These are phyloP conservation scores for Mycena crocata DNA, from an alignment of 768 basidiomycete genomes.

Conservation along the genomic window DNA sequence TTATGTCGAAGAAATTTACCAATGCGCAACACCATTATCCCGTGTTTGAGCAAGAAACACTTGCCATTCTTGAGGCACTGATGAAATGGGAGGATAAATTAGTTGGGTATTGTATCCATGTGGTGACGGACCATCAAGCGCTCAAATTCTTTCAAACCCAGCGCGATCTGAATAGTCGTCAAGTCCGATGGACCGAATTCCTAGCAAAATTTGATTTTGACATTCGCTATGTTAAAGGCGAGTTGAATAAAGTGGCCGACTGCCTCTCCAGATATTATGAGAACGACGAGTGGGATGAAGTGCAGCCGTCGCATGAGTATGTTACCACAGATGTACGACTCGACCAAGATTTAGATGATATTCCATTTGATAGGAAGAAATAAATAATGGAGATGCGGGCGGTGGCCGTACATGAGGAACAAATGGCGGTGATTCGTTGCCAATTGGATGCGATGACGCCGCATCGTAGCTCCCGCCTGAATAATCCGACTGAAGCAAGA, in stretches of 20 bases:
- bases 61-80: conserved; percentile 42
- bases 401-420: too few relatives aligned
- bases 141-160: conserved; percentile 32
- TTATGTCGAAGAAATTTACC: conserved; percentile 12
- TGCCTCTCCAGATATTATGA: conserved; percentile 48
- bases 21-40: conserved; percentile 43
- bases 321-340: too few relatives aligned
- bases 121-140: conserved; percentile 37
- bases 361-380: too few relatives aligned
- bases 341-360: too few relatives aligned
- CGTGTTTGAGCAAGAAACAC: conserved; percentile 39
- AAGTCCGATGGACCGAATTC: conserved; percentile 46
- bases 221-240: conserved; percentile 20
- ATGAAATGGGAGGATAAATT: conserved; percentile 51
- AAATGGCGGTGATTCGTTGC: too few relatives aligned
- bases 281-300: conserved; percentile 33
- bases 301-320: too few relatives aligned
- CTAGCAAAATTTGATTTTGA: conserved; percentile 42
- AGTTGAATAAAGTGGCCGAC: too few relatives aligned
- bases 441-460: too few relatives aligned
- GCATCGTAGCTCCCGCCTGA: too few relatives aligned
- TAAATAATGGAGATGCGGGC: too few relatives aligned
- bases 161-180: conserved; percentile 35
- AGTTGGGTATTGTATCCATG: conserved; percentile 38
- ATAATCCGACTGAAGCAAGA: too few relatives aligned